Evolutionary conservation across 2,329 filamentous ascomycete genomes (phyloP), one percentile per base, ranked within the genome.

Genomic region (Xylaria hypoxylon): DNA sequence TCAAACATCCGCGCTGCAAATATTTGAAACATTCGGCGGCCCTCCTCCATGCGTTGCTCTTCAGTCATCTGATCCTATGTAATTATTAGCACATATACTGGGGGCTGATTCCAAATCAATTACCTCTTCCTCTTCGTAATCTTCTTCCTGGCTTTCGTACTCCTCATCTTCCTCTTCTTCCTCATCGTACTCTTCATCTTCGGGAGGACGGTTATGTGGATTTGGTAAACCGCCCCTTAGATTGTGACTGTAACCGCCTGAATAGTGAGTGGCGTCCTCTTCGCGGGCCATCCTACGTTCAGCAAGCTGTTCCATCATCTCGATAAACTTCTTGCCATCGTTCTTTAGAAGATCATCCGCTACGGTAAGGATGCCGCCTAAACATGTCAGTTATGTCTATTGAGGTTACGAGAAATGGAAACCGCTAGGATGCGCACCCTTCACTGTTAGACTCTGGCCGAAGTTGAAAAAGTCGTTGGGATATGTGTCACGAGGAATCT

Each of bases 251-350:
- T 85, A 87, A 76, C 85, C 85, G 69, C 87, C 85, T 62, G 90
- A 84, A 76, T 89, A 84, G 73, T 87, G 84, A 71, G 88, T 89
- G 57, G 93, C 92, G 77, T 97, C 94, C 81, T 96, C 94, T 83
- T 98, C 95, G 73, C 96, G 91, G 77, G 94, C 93, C 95, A 99
- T 97, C 74, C 96, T 89, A 75, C 95, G 92, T 82, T 99, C 96
- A 42, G 96, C 96, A 74, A 99, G 87, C 82, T 98, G 95, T 80
- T 99, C 96, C 96, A 99, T 99, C 96, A 99, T 99, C 79, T 99
- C 96, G 80, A 99, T 99, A 83, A 99, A 99, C 77, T 97, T 97
- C 81, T 97, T 97, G 76, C 96, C 96, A 80, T 99, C 96, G 81
- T 99, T 99, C 81, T 98, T 98, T 70, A 99, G 87, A 71, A 99